Evolutionary conservation across 2,329 filamentous ascomycete species (phyloP), one percentile per base, ranked within the genome.

Genomic region (Pseudogymnoascus sp.): DNA sequence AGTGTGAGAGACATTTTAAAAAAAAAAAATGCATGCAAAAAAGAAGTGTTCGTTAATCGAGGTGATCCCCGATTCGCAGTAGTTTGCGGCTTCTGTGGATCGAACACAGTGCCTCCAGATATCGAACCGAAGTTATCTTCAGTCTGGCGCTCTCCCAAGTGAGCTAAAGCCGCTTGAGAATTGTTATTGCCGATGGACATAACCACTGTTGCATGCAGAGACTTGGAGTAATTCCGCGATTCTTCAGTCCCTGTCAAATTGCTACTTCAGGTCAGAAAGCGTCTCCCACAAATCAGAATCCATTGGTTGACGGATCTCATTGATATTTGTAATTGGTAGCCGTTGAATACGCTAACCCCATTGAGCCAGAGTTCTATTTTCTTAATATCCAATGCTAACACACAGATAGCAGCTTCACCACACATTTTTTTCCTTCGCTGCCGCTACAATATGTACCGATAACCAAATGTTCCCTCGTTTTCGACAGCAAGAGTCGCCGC

Each of bases 31-130:
- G 23, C 2, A 26, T 26, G 23, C 23, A 21, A 65, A 63, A 63
- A 51, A 65, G 23, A 40, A 39, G 61, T 63, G 47, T 40, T 65
- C 62, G 40, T 64, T 64, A 63, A 47, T 63, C 51, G 26, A 16
- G 51, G 63, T 65, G 26, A 10, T 59, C 63, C 47, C 21, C 26
- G 14, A 65, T 60, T 60, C 63, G 61, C 63, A 65, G 63, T 37
- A 60, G 36, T 21, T 21, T 65, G 63, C 63, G 63, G 63, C 63
- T 65, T 63, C 63, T 65, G 63, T 65, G 63, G 63, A 64, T 64
- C 63, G 63, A 64, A 64, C 63, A 64, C 60, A 63, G 63, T 64
- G 63, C 63, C 63, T 64, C 63, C 63, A 64, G 63, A 64, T 64
- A 23, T 34, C 26, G 40, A 45, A 45, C 63, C 40, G 63, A 64